A percentile compares a stretch with the other conserved stretches of the same genome.
phyloP scores from a whole-genome alignment of 1,139 yeast genomes.

The Sugiyamaella paludigena region DNA sequence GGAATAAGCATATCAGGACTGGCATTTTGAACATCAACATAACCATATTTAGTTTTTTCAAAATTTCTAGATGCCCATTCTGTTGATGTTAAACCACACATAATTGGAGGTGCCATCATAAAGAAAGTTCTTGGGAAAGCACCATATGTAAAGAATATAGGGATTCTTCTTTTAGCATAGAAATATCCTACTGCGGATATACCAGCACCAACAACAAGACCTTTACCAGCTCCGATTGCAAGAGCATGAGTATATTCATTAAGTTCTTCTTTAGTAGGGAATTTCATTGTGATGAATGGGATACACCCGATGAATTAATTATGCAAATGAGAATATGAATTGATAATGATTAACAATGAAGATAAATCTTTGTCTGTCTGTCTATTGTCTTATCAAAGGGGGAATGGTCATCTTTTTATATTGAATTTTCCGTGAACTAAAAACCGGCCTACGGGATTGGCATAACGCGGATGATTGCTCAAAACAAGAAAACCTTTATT shows the following conservation, averaged over 20 bases:
- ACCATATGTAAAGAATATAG: slow-evolving; percentile 20
- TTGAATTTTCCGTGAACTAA: too few species aligned
- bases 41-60: slow-evolving; percentile 28
- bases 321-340: too few species aligned
- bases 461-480: too few species aligned
- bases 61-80: slow-evolving; percentile 37
- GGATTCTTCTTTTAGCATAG: slow-evolving; percentile 20
- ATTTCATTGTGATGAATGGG: slow-evolving; percentile 52
- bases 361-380: too few species aligned
- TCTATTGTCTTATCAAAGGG: too few species aligned
- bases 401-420: too few species aligned
- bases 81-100: slow-evolving; percentile 34
- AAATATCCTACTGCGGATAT: slow-evolving; percentile 46
- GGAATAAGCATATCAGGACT: slow-evolving; percentile 14
- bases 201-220: slow-evolving; percentile 54
- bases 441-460: too few species aligned
- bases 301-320: not conserved
- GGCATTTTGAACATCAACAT: slow-evolving; percentile 9
- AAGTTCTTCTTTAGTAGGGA: slow-evolving; percentile 62
- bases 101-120: slow-evolving; percentile 32
- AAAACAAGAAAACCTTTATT: too few species aligned
- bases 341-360: too few species aligned
- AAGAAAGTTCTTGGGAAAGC: slow-evolving; percentile 32
- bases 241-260: slow-evolving; percentile 60
- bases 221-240: slow-evolving; percentile 59